Evolutionary conservation across 768 basidiomycete species (phyloP), one percentile per base, ranked within the genome.

Genomic region (Butyriboletus loyo): DNA sequence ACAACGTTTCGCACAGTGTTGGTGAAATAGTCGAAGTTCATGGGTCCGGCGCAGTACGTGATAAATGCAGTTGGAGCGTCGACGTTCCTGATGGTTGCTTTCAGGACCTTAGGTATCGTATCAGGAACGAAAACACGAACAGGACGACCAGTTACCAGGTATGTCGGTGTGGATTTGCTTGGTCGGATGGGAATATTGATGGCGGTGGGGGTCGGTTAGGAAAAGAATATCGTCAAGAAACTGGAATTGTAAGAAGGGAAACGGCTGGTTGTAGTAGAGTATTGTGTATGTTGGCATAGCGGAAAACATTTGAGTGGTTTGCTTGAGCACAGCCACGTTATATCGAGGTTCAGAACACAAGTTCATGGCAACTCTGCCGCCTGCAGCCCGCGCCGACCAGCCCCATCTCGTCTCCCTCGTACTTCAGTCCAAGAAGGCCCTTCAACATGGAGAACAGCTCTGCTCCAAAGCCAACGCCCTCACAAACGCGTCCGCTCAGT

Each of bases 381-480:
- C 48, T 15, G 39, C 47, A 44, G 8, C 40, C 7, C 56, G 36
- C 21, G 34, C 65, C 5, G 77, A 79, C 46, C 80, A 82, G 49
- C 78, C 85, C 4, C 82, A 87, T 54, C 81, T 92, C 21, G 79
- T 88, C 31, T 83, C 87, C 22, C 81, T 93, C 10, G 87, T 89
- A 11, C 73, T 87, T 1, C 85, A 89, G 61, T 91, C 90, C 2
- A 87, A 91, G 76, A 88, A 87, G 61, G 90, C 88, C 0, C 78
- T 93, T 3, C 84, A 89, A 56, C 81, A 85, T 35, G 90, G 89
- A 1, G 79, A 91, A 71, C 79, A 84, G 45, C 77, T 92, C 6
- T 92, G 91, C 62, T 80, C 80, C 1, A 77, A 74, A 32, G 87
- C 90, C 2, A 82, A 86, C 60, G 61, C 68, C 1, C 70, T 85